A percentile compares a stretch with the other conserved stretches of the same genome.
Evolutionary conservation across 2,329 filamentous ascomycete genomes (phyloP).

Genomic region (Ascochyta fabae): DNA sequence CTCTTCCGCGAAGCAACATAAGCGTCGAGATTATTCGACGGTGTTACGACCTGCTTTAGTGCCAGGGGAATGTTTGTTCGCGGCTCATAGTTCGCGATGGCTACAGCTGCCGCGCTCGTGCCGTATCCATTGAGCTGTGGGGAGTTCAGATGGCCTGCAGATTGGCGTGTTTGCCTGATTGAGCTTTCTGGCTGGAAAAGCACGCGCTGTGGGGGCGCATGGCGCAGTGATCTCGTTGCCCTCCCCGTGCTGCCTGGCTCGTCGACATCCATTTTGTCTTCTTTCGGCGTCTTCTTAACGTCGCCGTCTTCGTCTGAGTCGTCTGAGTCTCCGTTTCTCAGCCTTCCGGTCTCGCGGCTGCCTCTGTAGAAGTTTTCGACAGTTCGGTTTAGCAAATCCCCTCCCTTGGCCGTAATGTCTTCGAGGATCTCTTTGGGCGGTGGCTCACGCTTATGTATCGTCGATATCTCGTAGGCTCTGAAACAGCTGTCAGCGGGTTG

Average conservation of each 20-base stretch:
- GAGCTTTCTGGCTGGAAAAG: constrained; percentile 84
- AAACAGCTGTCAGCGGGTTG: constrained; percentile 17
- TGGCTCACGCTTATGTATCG: constrained; percentile 77
- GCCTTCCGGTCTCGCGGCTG: constrained; percentile 54
- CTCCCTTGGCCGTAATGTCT: constrained; percentile 78
- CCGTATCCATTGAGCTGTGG: constrained; percentile 53
- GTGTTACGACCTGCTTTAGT: constrained; percentile 76
- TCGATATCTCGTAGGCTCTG: constrained; percentile 81
- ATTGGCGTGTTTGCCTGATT: constrained; percentile 68
- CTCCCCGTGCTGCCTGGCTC: constrained; percentile 55
- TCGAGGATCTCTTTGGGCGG: constrained; percentile 89
- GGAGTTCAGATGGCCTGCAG: constrained; percentile 48
- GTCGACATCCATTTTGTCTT: constrained; percentile 58
- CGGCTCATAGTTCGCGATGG: constrained; percentile 74
- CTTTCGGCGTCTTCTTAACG: constrained; percentile 55
- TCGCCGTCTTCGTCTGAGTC: constrained; percentile 53
- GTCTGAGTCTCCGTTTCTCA: constrained; percentile 60
- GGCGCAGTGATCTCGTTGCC: constrained; percentile 63
- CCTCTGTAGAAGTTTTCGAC: constrained; percentile 72
- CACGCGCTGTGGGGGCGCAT: constrained; percentile 83
- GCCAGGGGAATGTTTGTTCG: constrained; percentile 66
- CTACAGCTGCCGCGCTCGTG: constrained; percentile 55
- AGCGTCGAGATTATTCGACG: constrained; percentile 73
- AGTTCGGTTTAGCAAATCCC: constrained; percentile 77
- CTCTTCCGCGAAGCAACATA: constrained; percentile 67